Evolutionary conservation across 345 rosid genomes (phyloP).

Genomic region (Murraya koenigii): DNA sequence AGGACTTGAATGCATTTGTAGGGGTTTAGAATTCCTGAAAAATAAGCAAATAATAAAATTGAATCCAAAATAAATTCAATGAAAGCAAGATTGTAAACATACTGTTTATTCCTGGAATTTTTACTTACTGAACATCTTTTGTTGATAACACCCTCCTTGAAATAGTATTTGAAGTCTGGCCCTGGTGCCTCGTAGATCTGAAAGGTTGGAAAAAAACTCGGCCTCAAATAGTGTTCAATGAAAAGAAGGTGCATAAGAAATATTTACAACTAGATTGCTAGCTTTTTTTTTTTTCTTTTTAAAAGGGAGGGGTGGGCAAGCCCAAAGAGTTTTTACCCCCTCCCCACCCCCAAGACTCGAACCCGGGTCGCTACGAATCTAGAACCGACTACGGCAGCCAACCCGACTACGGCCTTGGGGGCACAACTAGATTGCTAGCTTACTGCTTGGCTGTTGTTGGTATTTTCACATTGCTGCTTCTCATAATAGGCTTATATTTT

Average conservation of each 20-base stretch:
- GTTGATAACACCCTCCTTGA: not conserved
- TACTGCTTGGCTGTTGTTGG: not conserved
- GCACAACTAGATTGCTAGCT: not conserved
- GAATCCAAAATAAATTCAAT: slow-evolving; percentile 1
- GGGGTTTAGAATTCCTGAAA: slow-evolving; percentile 5
- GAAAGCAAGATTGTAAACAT: not conserved
- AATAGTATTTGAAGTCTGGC: not conserved
- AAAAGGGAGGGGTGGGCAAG: too few relatives aligned
- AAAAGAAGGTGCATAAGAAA: not conserved
- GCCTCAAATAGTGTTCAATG: not conserved
- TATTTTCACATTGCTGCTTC: not conserved
- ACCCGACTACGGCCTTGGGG: too few relatives aligned
- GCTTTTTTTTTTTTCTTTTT: too few relatives aligned
- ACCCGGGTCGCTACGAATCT: too few relatives aligned
- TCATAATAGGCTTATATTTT: slow-evolving; percentile 12
- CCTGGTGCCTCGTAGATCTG: not conserved
- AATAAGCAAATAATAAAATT: not conserved
- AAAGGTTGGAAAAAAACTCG: not conserved
- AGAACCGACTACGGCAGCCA: too few relatives aligned
- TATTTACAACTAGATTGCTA: not conserved
- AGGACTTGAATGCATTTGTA: slow-evolving; percentile 3
- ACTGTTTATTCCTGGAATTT: not conserved
- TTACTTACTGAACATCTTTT: not conserved
- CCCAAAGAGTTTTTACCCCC: too few relatives aligned
- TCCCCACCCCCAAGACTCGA: too few relatives aligned